phyloP scores from a whole-genome alignment of 805 yeast species.

The Schwanniomyces polymorphus region DNA sequence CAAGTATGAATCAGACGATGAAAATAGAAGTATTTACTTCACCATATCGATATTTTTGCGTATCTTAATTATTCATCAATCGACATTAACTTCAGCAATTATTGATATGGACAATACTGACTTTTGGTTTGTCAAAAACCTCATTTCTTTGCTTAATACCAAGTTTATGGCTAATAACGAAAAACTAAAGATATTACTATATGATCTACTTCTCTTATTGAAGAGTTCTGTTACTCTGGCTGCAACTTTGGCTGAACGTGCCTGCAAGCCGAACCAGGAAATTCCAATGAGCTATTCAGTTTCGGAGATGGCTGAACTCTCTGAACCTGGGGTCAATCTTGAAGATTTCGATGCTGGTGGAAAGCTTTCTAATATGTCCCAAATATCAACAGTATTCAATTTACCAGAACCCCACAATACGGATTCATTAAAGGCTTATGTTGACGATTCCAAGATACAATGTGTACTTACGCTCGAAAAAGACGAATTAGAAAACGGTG shows the following conservation, averaged over 20 bases:
- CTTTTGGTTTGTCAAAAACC: constrained; percentile 47
- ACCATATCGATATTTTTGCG: constrained; percentile 51
- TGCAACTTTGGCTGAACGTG: constrained; percentile 7
- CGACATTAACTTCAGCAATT: constrained; percentile 47
- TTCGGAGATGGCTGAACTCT: constrained; percentile 1
- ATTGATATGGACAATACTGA: constrained; percentile 38
- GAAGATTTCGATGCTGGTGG: not conserved
- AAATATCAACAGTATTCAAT: constrained; percentile 19
- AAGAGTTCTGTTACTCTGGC: constrained; percentile 37
- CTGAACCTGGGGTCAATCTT: not conserved
- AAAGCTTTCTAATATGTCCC: constrained; percentile 2
- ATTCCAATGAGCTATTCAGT: not conserved
- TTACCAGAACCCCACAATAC: constrained; percentile 28
- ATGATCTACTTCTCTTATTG: constrained; percentile 58
- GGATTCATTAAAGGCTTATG: constrained; percentile 17
- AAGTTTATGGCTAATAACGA: constrained; percentile 40
- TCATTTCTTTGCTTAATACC: constrained; percentile 47
- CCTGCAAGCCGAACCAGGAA: constrained; percentile 2
- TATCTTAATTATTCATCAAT: constrained; percentile 59
- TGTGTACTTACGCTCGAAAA: constrained; percentile 28
- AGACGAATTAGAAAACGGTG: constrained; percentile 27
- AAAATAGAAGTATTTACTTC: constrained; percentile 10
- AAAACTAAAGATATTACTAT: constrained; percentile 54
- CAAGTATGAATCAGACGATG: constrained; percentile 4
- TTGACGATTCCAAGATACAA: constrained; percentile 13